Base-by-base conservation (phyloP, 371 early-diverging fungal species). In the Dinochytrium kinnereticum region DNA sequence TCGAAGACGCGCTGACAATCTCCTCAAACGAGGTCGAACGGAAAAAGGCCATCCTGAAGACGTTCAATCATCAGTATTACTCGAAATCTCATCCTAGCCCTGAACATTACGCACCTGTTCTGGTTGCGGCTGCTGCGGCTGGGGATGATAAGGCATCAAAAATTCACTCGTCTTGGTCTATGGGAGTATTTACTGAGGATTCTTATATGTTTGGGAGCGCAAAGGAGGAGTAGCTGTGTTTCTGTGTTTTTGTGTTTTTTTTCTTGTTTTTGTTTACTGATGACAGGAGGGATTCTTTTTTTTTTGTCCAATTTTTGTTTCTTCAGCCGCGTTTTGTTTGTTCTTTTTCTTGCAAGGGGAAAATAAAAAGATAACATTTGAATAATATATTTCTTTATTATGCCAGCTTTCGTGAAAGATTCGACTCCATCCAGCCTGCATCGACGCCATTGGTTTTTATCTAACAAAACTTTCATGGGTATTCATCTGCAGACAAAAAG, bases 101-200 rank as follows among this genome's bases (percentile, higher is more conserved):
- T 17, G 85, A 84, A 71, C 85, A 84, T 61, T 78, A 79, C 31
- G 77, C 82, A 69, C 85, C 85, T 1, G 17, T 82, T 49, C 37
- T 77, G 3, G 82, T 84, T 2, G 78, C 73, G 1, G 82, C 81
- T 1, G 84, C 79, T 13, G 82, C 84, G 30, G 61, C n/a, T 10
- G 61, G 36, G 5, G 28, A 7, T 13, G 61, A 61, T 31, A 34
- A 55, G 30, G 69, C 33, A 3, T 26, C 50, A 2, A 31, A 68
- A 57, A 64, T 76, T 19, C 68, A 72, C 38, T 3, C 3, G 15
- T 30, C 33, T 17, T 76, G 71, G 71, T 65, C 34, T 0, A 49
- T 28, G 28, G 69, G 69, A 2, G 17, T 26, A 15, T 55, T 51
- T 39, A 59, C 64, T n/a, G 68, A 72, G 57, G 69, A 72, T 51